These are phyloP conservation scores for Arabis alpina DNA, from an alignment of 345 rosid genomes.

Conservation along the genomic window DNA sequence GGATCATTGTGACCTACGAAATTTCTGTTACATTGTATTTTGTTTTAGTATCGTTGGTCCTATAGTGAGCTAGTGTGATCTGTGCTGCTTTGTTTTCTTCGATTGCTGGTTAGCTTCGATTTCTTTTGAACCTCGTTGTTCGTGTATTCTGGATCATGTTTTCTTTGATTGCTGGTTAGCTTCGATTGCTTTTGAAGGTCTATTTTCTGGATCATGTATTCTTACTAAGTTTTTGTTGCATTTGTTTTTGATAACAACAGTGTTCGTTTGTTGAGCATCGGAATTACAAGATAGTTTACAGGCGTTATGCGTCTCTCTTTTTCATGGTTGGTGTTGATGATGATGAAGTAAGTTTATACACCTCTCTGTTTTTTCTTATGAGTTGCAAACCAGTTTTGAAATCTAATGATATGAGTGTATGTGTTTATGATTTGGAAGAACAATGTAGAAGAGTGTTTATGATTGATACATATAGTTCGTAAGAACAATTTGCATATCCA, in stretches of 20 bases:
- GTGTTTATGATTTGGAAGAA: background rate
- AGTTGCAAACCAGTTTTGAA: background rate
- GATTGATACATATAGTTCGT: background rate
- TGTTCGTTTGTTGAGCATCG: conserved; percentile 99
- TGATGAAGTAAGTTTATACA: conserved; percentile 69
- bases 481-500: background rate
- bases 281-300: conserved; percentile 91
- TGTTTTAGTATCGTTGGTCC: too few relatives aligned
- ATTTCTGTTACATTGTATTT: too few relatives aligned
- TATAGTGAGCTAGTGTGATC: too few relatives aligned
- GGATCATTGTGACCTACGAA: too few relatives aligned
- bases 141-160: too few relatives aligned
- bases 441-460: background rate
- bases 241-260: conserved; percentile 42
- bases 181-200: background rate
- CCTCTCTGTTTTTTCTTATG: background rate
- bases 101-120: too few relatives aligned
- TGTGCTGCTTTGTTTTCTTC: too few relatives aligned
- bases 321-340: conserved; percentile 97
- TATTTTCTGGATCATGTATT: background rate
- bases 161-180: too few relatives aligned
- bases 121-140: too few relatives aligned
- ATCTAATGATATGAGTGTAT: background rate
- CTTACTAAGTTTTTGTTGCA: background rate
- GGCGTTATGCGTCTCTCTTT: conserved; percentile 93